Evolutionary conservation across 2,329 filamentous ascomycete genomes (phyloP).

Genomic region (Pseudofabraea citricarpa): DNA sequence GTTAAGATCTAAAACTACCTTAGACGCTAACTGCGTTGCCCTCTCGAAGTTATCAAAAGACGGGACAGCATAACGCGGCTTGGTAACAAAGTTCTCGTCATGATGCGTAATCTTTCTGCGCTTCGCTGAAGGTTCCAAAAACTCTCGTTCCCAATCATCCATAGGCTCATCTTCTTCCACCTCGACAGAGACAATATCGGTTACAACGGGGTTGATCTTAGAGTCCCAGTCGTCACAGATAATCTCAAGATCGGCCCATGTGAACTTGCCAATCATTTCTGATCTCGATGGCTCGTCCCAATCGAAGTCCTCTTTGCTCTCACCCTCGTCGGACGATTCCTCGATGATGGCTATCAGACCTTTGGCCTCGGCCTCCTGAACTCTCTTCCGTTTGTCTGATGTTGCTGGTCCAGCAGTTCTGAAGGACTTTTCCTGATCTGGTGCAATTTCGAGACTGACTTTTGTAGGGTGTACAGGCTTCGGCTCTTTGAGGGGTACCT

Average conservation of each 20-base stretch:
- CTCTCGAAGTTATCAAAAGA: slow-evolving; percentile 78
- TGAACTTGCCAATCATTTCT: slow-evolving; percentile 69
- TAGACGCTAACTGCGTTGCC: slow-evolving; percentile 65
- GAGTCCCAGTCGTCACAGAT: slow-evolving; percentile 84
- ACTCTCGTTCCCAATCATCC: slow-evolving; percentile 61
- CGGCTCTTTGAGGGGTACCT: slow-evolving; percentile 72
- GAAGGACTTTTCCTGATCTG: slow-evolving; percentile 84
- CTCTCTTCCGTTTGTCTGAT: slow-evolving; percentile 47
- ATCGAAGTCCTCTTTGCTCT: slow-evolving; percentile 44
- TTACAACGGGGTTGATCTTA: slow-evolving; percentile 40
- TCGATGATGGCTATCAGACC: slow-evolving; percentile 41
- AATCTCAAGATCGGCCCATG: slow-evolving; percentile 75
- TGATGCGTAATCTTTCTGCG: slow-evolving; percentile 58
- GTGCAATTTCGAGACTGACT: slow-evolving; percentile 77
- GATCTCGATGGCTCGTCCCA: slow-evolving; percentile 44
- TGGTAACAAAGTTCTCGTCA: slow-evolving; percentile 53
- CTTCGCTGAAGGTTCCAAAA: slow-evolving; percentile 48
- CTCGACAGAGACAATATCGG: slow-evolving; percentile 21
- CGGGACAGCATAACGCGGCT: slow-evolving; percentile 57
- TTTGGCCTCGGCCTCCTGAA: slow-evolving; percentile 45
- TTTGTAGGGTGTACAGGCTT: slow-evolving; percentile 84
- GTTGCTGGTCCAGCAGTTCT: slow-evolving; percentile 61
- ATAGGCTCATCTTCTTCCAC: slow-evolving; percentile 41
- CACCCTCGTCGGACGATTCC: slow-evolving; percentile 31
- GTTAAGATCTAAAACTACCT: slow-evolving; percentile 78